These are phyloP conservation scores for Rosellinia necatrix DNA, from an alignment of 2,329 filamentous ascomycete species.

Conservation along the genomic window DNA sequence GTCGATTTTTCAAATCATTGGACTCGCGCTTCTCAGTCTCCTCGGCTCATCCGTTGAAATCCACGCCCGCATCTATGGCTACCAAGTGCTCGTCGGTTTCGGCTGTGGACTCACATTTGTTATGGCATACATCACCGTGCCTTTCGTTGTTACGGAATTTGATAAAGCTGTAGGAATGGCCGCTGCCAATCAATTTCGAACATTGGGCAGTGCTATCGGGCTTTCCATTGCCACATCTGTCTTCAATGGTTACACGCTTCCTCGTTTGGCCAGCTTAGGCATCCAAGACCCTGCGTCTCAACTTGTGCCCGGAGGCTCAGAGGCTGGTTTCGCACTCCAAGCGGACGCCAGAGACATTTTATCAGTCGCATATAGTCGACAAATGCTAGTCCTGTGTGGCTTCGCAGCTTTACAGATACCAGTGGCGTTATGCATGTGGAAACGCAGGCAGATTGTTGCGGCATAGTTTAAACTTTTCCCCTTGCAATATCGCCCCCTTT, in stretches of 20 bases:
- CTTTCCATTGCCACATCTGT: neutral
- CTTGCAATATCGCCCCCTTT: too few relatives aligned
- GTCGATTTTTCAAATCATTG: constrained; percentile 22
- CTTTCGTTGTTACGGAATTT: constrained; percentile 8
- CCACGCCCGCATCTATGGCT: constrained; percentile 21
- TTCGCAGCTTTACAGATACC: constrained; percentile 5
- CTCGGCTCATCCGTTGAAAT: constrained; percentile 5
- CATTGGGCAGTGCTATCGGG: constrained; percentile 12
- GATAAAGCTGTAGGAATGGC: constrained; percentile 30
- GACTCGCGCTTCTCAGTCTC: constrained; percentile 23
- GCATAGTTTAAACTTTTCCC: too few relatives aligned
- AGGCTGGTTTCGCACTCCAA: too few relatives aligned
- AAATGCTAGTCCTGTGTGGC: constrained; percentile 6
- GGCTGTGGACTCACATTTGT: constrained; percentile 27
- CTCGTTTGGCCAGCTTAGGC: neutral
- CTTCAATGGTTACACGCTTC: constrained; percentile 2
- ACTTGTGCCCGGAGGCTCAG: neutral
- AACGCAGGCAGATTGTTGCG: too few relatives aligned
- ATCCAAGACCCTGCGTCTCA: neutral
- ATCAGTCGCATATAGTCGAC: constrained; percentile 4
- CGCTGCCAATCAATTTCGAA: constrained; percentile 20
- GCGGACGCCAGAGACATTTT: neutral
- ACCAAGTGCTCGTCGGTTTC: constrained; percentile 23
- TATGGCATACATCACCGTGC: constrained; percentile 23
- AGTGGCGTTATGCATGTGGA: constrained; percentile 4